Percentiles rank a stretch among this genome's conserved stretches.
These are phyloP conservation scores for Geranium brycei DNA, from an alignment of 345 rosid genomes.

Conservation along the genomic window DNA sequence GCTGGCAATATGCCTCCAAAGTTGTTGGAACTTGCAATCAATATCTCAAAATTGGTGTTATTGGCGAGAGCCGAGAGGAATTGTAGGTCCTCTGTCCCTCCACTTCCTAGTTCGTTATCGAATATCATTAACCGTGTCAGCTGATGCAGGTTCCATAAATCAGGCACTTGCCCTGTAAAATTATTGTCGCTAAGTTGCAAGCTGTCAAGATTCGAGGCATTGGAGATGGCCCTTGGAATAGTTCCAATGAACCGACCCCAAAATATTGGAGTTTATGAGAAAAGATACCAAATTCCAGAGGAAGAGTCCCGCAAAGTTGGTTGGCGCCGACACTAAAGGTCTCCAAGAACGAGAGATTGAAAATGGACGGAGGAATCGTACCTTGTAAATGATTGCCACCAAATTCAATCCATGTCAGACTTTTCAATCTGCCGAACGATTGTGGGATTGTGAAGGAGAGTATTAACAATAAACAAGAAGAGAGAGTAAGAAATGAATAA, in stretches of 20 bases:
- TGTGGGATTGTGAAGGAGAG: too few species aligned
- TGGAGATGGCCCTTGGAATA: constrained; percentile 13
- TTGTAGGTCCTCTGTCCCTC: constrained; percentile 5
- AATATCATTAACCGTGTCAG: background rate
- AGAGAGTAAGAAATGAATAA: too few species aligned
- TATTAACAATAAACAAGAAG: too few species aligned
- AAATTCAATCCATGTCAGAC: background rate
- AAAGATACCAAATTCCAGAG: constrained; percentile 5
- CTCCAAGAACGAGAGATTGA: constrained; percentile 10
- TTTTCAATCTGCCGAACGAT: constrained; percentile 5
- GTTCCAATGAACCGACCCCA: background rate
- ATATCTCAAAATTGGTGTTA: background rate
- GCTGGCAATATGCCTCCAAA: constrained; percentile 10
- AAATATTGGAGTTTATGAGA: background rate
- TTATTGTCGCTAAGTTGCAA: background rate
- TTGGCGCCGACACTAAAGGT: background rate
- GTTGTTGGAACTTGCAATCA: background rate
- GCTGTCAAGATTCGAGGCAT: constrained; percentile 6
- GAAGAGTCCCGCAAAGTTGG: constrained; percentile 13
- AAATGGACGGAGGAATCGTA: constrained; percentile 9
- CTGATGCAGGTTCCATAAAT: constrained; percentile 1
- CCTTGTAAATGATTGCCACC: constrained; percentile 9
- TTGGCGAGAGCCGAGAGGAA: background rate
- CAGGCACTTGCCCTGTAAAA: constrained; percentile 6
- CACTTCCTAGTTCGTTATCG: constrained; percentile 5